Base-by-base conservation (phyloP, 192 early-diverging fungal genomes). In the Coemansia aciculifera region DNA sequence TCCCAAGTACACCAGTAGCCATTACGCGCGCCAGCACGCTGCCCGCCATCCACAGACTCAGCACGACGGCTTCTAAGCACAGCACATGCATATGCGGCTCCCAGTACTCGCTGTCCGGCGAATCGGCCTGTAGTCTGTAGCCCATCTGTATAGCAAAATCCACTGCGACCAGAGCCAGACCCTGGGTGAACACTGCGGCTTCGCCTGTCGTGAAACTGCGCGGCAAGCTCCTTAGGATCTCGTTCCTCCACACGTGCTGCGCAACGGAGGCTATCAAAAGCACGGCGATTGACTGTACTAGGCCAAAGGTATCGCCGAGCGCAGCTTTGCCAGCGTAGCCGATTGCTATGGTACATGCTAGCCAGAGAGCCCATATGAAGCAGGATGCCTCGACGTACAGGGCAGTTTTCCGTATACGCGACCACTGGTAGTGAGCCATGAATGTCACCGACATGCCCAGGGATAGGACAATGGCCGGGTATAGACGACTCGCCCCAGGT, bases 191-290 rank as follows among this genome's bases (percentile, higher is more conserved):
- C 10, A 68, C 72, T 2, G 75, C 66, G 5, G 80, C 75, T 60
- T 83, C 80, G 46, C 80, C 75, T 19, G 78, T 38, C 44, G 80
- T 78, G 32, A 83, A 74, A 62, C 80, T 78, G 31, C 64, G 63
- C 29, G 75, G 69, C 32, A 83, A 15, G 13, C 8, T 6, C 12
- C 13, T 27, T 8, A 74, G 34, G 1, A 64, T 10, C 21, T 24
- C 17, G 3, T 4, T 56, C 17, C 51, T 62, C 23, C 24, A 9
- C 51, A 5, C 0, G 7, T 60, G 31, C 56, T 69, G 65, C 23
- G 56, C 34, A 21, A n/a, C 5, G 12, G 21, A 60, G 29, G 21
- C 36, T 7, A 10, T 6, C 34, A 24, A 12, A 27, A 17, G 60
- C 43, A 2, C 11, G 32, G 1, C 7, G 15, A 3, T 15, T 51